phyloP scores from a whole-genome alignment of 441 rosid genomes.

The Populus hybrid region DNA sequence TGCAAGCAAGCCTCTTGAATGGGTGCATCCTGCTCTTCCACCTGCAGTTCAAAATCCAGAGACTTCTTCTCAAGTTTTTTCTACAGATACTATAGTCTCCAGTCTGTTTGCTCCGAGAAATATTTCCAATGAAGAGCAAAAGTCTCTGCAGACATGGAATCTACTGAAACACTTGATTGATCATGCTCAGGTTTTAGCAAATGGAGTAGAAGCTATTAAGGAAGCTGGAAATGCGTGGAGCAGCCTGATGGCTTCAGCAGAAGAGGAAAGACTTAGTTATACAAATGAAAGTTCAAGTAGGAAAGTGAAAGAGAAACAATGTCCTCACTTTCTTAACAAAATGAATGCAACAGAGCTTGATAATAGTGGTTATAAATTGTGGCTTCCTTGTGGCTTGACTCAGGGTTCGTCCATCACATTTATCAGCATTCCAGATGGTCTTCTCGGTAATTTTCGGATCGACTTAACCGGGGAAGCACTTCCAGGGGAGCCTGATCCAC shows the following conservation, averaged over 20 bases:
- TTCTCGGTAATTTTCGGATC: constrained; percentile 80
- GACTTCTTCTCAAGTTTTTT: constrained; percentile 56
- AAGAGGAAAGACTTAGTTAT: constrained; percentile 51
- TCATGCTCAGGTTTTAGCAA: constrained; percentile 61
- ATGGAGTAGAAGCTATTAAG: constrained; percentile 86
- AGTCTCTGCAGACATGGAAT: constrained; percentile 73
- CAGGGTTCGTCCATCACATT: constrained; percentile 93
- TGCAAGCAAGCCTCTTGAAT: constrained; percentile 71
- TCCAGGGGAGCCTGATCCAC: constrained; percentile 99
- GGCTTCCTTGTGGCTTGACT: constrained; percentile 88
- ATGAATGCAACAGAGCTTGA: constrained; percentile 67
- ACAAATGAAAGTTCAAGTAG: constrained; percentile 44
- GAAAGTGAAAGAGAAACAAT: constrained; percentile 63
- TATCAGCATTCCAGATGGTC: constrained; percentile 84
- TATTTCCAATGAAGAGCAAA: constrained; percentile 57
- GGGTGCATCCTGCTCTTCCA: constrained; percentile 54
- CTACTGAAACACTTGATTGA: constrained; percentile 56
- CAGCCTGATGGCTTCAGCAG: constrained; percentile 63
- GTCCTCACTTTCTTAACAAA: constrained; percentile 84
- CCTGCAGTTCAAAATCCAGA: constrained; percentile 51
- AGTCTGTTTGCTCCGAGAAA: constrained; percentile 62
- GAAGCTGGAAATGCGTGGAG: constrained; percentile 90
- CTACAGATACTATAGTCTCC: constrained; percentile 46
- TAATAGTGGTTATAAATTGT: constrained; percentile 44
- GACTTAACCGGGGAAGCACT: constrained; percentile 90